Evolutionary conservation across 2,329 filamentous ascomycete species (phyloP).

Genomic region (Dactylellina drechsleri): DNA sequence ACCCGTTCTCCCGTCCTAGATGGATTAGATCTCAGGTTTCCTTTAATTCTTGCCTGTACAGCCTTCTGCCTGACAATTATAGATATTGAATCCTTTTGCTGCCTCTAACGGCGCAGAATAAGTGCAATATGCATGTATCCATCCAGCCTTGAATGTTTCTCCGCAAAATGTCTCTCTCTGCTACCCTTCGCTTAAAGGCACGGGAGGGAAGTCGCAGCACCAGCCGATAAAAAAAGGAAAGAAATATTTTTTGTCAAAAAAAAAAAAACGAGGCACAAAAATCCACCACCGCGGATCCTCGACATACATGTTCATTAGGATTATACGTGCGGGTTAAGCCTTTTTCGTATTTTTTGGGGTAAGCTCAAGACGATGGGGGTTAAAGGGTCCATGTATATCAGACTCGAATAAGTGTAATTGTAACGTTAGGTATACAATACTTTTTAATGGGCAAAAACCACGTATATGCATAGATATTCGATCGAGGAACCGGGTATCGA

Average conservation of each 20-base stretch:
- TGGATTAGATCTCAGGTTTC: too few species aligned
- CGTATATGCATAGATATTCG: too few species aligned
- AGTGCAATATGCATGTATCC: not conserved
- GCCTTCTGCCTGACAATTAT: not conserved
- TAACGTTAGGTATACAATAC: too few species aligned
- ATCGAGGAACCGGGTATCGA: too few species aligned
- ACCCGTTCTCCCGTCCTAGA: too few species aligned
- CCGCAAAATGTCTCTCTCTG: constrained; percentile 33
- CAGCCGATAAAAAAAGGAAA: not conserved
- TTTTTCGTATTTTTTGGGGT: constrained; percentile 6
- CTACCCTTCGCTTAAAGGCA: constrained; percentile 37
- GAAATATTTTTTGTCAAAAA: not conserved
- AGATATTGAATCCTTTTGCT: constrained; percentile 18
- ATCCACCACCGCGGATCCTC: not conserved
- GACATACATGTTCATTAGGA: constrained; percentile 8
- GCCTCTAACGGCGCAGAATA: not conserved
- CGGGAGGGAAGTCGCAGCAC: constrained; percentile 36
- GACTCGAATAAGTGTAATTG: too few species aligned
- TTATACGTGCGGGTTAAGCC: constrained; percentile 3
- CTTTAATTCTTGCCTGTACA: too few species aligned
- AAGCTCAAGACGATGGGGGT: constrained; percentile 2
- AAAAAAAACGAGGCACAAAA: constrained; percentile 27
- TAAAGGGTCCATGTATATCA: too few species aligned
- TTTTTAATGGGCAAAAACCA: too few species aligned
- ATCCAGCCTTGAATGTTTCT: constrained; percentile 22